Base-by-base conservation (phyloP, 768 basidiomycete genomes). In the Pseudohyphozyma bogoriensis region DNA sequence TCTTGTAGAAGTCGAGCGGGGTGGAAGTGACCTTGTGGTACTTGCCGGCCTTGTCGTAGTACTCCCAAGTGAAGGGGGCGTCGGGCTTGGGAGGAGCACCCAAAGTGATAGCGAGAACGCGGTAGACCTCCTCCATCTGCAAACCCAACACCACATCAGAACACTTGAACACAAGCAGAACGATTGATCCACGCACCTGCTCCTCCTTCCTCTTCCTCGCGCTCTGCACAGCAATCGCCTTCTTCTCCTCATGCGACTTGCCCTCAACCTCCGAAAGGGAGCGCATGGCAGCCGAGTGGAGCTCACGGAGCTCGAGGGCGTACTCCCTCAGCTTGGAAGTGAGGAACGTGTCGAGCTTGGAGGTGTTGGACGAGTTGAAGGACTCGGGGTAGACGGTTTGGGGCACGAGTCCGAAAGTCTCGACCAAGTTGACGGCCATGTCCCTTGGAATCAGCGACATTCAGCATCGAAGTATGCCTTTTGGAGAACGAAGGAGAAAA, bases 251-350 rank as follows among this genome's bases (percentile, higher is more conserved):
- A 20, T 32, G 29, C 20, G 55, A 57, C 52, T 52, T 61, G 54
- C 44, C 60, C 37, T 32, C 77, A 73, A 51, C 31, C 31, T 71
- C 28, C 60, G 61, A 22, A 72, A 74, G 46, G 11, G 55, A 46
- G 22, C 45, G 44, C 32, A 45, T 35, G 10, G 55, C 42, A 15
- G 42, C 88, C 26, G 90, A 89, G 73, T 83, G 90, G 39, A 88
- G 28, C 18, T 11, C 39, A 32, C 93, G 86, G 35, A 97, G 82
- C 63, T 85, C 81, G 51, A 95, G 79, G 7, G 87, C 84, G 72
- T 90, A 85, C 75, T 96, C 91, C 63, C 93, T 84, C 40, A 96
- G 83, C 76, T 92, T 92, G 63, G 84, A 82, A 76, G 89, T 90
- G 62, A 97, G 78, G 52, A 97, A 79, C 9, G 74, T 72, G 74